A percentile compares a stretch with the other conserved stretches of the same genome.
Evolutionary conservation across 495 filamentous ascomycete genomes (phyloP).

Genomic region (Parathielavia hyrcaniae): DNA sequence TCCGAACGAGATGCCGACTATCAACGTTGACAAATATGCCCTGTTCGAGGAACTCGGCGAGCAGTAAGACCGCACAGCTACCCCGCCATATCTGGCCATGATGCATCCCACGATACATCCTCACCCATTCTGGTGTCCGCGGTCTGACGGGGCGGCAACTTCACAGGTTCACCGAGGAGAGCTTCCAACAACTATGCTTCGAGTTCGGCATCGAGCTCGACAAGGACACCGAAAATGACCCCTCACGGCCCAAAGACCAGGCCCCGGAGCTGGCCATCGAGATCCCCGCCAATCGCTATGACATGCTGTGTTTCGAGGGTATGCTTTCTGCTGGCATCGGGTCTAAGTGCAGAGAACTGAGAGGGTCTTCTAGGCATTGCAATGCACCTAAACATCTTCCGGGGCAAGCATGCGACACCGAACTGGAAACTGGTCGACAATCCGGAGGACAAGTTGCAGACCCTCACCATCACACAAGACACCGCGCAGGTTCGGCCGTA

Average conservation of each 20-base stretch:
- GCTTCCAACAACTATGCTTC: slow-evolving; percentile 97
- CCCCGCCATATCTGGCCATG: slow-evolving; percentile 23
- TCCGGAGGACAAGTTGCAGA: slow-evolving; percentile 64
- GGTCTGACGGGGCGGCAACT: slow-evolving; percentile 8
- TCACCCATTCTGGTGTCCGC: neutral
- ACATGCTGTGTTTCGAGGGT: slow-evolving; percentile 95
- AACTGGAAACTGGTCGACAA: slow-evolving; percentile 70
- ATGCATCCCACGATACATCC: neutral
- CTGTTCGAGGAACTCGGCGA: slow-evolving; percentile 88
- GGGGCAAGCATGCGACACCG: slow-evolving; percentile 63
- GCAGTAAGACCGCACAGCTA: slow-evolving; percentile 52
- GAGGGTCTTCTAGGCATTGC: slow-evolving; percentile 53
- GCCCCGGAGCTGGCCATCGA: slow-evolving; percentile 94
- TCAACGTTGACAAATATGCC: slow-evolving; percentile 87
- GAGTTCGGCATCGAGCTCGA: slow-evolving; percentile 98
- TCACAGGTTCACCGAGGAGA: slow-evolving; percentile 74
- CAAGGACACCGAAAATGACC: slow-evolving; percentile 76
- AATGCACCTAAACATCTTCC: slow-evolving; percentile 92
- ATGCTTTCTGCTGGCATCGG: neutral
- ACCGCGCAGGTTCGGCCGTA: slow-evolving; percentile 77
- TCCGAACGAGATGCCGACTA: slow-evolving; percentile 70
- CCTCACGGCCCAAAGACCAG: slow-evolving; percentile 65
- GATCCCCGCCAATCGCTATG: slow-evolving; percentile 97
- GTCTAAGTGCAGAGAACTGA: slow-evolving; percentile 1
- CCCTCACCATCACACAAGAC: slow-evolving; percentile 71